Evolutionary conservation across 1,284 basidiomycete genomes (phyloP).

Genomic region (Fomitopsis betulina): DNA sequence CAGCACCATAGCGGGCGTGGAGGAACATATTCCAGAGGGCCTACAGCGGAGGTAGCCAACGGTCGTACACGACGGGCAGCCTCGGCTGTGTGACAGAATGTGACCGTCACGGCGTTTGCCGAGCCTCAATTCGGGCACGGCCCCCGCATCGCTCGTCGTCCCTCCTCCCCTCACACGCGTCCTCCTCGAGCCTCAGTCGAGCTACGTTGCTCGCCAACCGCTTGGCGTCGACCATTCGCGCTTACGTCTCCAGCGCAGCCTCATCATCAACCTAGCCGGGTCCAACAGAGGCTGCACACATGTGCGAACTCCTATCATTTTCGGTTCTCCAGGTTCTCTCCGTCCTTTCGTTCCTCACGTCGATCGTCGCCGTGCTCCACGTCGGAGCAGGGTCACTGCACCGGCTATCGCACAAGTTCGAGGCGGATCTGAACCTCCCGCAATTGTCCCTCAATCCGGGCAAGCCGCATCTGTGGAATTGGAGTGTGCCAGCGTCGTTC

Average conservation of each 20-base stretch:
- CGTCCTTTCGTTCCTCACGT: constrained; percentile 28
- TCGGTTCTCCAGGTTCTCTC: constrained; percentile 31
- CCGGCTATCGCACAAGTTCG: constrained; percentile 22
- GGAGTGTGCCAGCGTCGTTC: constrained; percentile 26
- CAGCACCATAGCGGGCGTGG: no score
- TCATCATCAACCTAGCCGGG: constrained; percentile 2
- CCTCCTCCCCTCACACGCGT: background rate
- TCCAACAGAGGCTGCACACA: constrained; percentile 7
- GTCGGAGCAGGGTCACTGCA: constrained; percentile 28
- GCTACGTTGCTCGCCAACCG: background rate
- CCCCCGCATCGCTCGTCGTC: background rate
- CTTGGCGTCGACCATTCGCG: constrained; percentile 3
- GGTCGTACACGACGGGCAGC: no score
- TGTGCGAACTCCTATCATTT: constrained; percentile 28
- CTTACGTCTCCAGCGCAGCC: constrained; percentile 2
- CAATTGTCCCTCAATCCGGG: constrained; percentile 15
- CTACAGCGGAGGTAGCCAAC: no score
- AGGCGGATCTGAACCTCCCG: constrained; percentile 18
- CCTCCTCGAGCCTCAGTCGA: constrained; percentile 5
- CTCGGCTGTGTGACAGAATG: constrained; percentile 1
- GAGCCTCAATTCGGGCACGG: background rate
- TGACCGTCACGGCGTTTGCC: constrained; percentile 1
- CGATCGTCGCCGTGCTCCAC: constrained; percentile 26
- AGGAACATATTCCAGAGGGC: no score
- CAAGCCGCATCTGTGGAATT: constrained; percentile 25